Evolutionary conservation across 495 filamentous ascomycete genomes (phyloP).

Genomic region (Rostrohypoxylon terebratum): DNA sequence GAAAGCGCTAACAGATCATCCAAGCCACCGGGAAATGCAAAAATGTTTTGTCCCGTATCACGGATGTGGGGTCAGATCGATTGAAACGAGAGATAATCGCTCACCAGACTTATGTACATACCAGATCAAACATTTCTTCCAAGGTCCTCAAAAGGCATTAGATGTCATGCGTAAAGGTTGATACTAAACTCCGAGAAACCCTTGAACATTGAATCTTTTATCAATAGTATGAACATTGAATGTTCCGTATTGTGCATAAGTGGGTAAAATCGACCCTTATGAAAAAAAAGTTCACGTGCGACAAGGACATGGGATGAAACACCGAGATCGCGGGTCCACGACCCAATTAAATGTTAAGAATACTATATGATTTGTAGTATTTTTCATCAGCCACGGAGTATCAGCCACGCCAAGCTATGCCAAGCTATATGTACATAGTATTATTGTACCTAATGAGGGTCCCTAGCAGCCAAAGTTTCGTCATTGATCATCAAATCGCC

Average conservation of each 20-base stretch:
- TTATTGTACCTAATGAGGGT: constrained; percentile 23
- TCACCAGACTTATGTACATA: no score
- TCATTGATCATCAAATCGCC: constrained; percentile 38
- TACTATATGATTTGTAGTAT: constrained; percentile 31
- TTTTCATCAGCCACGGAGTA: constrained; percentile 22
- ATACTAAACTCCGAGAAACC: no score
- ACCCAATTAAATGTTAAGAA: constrained; percentile 21
- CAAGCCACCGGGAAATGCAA: constrained; percentile 15
- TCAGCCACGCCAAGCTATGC: constrained; percentile 31
- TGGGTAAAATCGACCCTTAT: neutral
- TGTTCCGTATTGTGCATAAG: neutral
- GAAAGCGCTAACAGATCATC: constrained; percentile 25
- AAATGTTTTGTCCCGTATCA: constrained; percentile 3
- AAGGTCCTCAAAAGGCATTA: neutral
- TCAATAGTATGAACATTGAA: neutral
- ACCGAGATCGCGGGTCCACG: neutral
- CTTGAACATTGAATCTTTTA: no score
- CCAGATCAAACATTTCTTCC: neutral
- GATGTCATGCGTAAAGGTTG: no score
- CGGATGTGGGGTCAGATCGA: neutral
- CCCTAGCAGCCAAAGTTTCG: constrained; percentile 38
- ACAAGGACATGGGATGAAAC: constrained; percentile 8
- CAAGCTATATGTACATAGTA: no score
- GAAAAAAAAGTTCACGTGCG: neutral
- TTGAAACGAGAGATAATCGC: constrained; percentile 4